Evolutionary conservation across 2,329 filamentous ascomycete genomes (phyloP).

Genomic region (Penicillium griseofulvum): DNA sequence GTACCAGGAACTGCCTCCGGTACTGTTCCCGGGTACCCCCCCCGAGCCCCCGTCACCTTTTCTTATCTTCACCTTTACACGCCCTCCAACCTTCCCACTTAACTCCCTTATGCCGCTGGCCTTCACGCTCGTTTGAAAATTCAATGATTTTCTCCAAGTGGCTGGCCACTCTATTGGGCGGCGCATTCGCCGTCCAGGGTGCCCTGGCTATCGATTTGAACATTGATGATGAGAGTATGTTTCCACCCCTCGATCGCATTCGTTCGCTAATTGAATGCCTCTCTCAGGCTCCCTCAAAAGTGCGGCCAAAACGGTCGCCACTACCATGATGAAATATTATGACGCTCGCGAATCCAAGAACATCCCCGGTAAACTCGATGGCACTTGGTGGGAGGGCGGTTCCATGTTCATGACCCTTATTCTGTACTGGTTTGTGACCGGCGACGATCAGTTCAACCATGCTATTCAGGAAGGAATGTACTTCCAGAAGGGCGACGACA

Average conservation of each 20-base stretch:
- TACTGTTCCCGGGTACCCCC: neutral
- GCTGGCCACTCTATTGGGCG: conserved; percentile 20
- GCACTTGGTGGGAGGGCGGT: conserved; percentile 65
- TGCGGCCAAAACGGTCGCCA: conserved; percentile 36
- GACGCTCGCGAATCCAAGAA: conserved; percentile 37
- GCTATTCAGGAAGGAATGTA: conserved; percentile 66
- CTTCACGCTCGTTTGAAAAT: conserved; percentile 10
- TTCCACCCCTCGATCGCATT: neutral
- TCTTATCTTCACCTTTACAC: neutral
- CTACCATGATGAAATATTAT: conserved; percentile 42
- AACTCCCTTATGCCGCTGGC: conserved; percentile 11
- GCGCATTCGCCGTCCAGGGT: conserved; percentile 18
- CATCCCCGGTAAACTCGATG: conserved; percentile 41
- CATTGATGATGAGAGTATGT: conserved; percentile 19
- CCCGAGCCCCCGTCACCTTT: neutral
- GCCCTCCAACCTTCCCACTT: neutral
- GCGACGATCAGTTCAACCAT: conserved; percentile 68
- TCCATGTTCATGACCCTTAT: conserved; percentile 69
- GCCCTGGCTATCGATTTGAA: conserved; percentile 19
- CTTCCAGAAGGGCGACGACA: conserved; percentile 69
- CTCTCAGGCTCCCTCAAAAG: conserved; percentile 33
- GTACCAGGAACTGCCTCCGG: conserved; percentile 2
- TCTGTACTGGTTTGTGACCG: conserved; percentile 83
- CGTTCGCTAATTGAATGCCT: conserved; percentile 3
- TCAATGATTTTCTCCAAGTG: conserved; percentile 22